phyloP scores from a whole-genome alignment of 2,329 filamentous ascomycete genomes.

The Colletotrichum melonis region DNA sequence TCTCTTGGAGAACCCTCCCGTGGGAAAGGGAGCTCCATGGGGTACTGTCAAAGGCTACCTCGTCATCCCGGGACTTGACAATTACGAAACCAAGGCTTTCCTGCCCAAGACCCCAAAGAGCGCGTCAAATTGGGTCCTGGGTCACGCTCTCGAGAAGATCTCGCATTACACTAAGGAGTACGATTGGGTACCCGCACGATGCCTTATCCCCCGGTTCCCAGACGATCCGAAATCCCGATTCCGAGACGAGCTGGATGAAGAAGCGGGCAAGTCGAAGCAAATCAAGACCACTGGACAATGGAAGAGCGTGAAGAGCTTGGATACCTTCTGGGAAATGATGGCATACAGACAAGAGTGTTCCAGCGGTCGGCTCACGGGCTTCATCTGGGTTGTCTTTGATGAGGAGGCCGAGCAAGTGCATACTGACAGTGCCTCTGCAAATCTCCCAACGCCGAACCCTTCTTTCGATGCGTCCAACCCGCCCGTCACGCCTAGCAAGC shows the following conservation, averaged over 20 bases:
- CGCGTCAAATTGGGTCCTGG: slow-evolving; percentile 74
- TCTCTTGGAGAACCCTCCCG: slow-evolving; percentile 66
- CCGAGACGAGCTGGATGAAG: slow-evolving; percentile 88
- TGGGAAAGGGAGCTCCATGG: slow-evolving; percentile 48
- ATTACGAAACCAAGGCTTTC: slow-evolving; percentile 83
- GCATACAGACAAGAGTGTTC: slow-evolving; percentile 96
- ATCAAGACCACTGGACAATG: slow-evolving; percentile 75
- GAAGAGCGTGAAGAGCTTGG: slow-evolving; percentile 84
- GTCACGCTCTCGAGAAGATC: slow-evolving; percentile 75
- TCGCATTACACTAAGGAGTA: slow-evolving; percentile 71
- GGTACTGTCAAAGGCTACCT: slow-evolving; percentile 78
- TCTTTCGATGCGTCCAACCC: slow-evolving; percentile 41
- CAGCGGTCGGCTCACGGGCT: slow-evolving; percentile 90
- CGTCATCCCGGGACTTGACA: slow-evolving; percentile 87
- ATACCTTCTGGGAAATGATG: slow-evolving; percentile 99
- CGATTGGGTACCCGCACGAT: slow-evolving; percentile 77
- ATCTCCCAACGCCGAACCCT: slow-evolving; percentile 42
- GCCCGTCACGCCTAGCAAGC: slow-evolving; percentile 48
- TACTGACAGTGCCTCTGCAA: slow-evolving; percentile 1
- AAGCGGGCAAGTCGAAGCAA: slow-evolving; percentile 69
- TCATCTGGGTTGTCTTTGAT: slow-evolving; percentile 92
- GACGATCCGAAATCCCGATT: slow-evolving; percentile 96
- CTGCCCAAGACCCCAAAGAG: slow-evolving; percentile 67
- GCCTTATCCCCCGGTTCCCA: slow-evolving; percentile 89
- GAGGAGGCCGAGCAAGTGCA: slow-evolving; percentile 45